phyloP scores from a whole-genome alignment of 306 rosid genomes.

The Pueraria montana region DNA sequence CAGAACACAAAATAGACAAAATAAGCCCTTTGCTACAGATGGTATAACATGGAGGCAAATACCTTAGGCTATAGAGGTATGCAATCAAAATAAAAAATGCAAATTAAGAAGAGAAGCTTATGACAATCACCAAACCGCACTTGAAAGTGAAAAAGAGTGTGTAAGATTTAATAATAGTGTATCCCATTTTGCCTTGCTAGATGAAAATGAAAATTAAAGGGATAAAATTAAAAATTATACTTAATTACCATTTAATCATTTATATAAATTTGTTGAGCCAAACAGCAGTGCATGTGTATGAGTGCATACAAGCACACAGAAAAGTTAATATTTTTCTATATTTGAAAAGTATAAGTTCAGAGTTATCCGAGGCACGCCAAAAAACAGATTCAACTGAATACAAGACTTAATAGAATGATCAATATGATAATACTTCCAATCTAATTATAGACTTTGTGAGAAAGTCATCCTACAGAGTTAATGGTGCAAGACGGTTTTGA shows the following conservation, averaged over 20 bases:
- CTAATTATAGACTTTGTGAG: neutral
- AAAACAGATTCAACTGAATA: slow-evolving; percentile 8
- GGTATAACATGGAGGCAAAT: slow-evolving; percentile 29
- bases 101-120: neutral
- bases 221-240: slow-evolving; percentile 2
- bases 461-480: neutral
- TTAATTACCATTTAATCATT: slow-evolving; percentile 1
- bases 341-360: neutral
- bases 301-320: neutral
- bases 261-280: slow-evolving; percentile 25
- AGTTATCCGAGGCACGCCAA: neutral
- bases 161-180: neutral
- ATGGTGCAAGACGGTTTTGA: slow-evolving; percentile 13
- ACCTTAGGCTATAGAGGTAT: slow-evolving; percentile 20
- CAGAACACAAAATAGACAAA: slow-evolving; percentile 37
- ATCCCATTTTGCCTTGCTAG: slow-evolving; percentile 3
- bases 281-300: no score
- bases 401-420: slow-evolving; percentile 7
- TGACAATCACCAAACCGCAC: neutral
- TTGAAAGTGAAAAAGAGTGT: slow-evolving; percentile 1
- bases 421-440: slow-evolving; percentile 13
- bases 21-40: slow-evolving; percentile 39
- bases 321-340: neutral
- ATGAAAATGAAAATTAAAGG: slow-evolving; percentile 34
- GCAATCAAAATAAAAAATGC: slow-evolving; percentile 19